A percentile compares a stretch with the other conserved stretches of the same genome.
Conservation (phyloP, 352 stramenopile species). For the Proteromonas lacertae region DNA sequence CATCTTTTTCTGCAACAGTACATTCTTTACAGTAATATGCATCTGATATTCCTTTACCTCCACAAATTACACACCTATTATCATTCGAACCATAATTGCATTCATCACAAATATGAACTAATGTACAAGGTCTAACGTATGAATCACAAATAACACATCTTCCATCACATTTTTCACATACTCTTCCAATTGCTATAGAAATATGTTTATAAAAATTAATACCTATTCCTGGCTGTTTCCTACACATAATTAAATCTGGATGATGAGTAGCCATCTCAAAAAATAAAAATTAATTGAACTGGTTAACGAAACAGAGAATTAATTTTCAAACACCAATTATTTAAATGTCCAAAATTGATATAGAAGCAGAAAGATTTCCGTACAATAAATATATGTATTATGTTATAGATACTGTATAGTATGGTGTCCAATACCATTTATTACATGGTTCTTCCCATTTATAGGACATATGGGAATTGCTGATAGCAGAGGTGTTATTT, state of each 20-base stretch:
- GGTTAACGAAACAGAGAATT: too few relatives aligned
- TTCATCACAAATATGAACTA: constrained; percentile 96
- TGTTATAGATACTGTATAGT: constrained; percentile 63
- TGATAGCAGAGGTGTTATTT: constrained; percentile 39
- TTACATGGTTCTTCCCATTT: constrained; percentile 32
- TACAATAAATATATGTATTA: constrained; percentile 10
- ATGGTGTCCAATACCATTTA: constrained; percentile 42
- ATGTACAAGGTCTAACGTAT: constrained; percentile 57
- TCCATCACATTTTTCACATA: constrained; percentile 96
- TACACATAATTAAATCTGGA: constrained; percentile 96
- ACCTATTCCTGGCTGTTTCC: constrained; percentile 84
- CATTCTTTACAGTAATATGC: constrained; percentile 98
- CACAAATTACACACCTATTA: constrained; percentile 87
- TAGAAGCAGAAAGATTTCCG: too few relatives aligned
- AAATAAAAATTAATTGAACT: background rate
- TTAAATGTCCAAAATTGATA: too few relatives aligned
- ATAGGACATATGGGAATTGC: constrained; percentile 30
- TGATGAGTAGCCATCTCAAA: constrained; percentile 89
- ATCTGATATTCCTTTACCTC: constrained; percentile 76
- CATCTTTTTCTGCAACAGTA: constrained; percentile 66
- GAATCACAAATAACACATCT: constrained; percentile 98
- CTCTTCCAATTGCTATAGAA: constrained; percentile 38
- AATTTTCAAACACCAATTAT: too few relatives aligned
- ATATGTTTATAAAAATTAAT: background rate
- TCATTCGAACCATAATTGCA: constrained; percentile 99